Evolutionary conservation across 805 yeast genomes (phyloP).

Genomic region (Torulaspora quercuum): DNA sequence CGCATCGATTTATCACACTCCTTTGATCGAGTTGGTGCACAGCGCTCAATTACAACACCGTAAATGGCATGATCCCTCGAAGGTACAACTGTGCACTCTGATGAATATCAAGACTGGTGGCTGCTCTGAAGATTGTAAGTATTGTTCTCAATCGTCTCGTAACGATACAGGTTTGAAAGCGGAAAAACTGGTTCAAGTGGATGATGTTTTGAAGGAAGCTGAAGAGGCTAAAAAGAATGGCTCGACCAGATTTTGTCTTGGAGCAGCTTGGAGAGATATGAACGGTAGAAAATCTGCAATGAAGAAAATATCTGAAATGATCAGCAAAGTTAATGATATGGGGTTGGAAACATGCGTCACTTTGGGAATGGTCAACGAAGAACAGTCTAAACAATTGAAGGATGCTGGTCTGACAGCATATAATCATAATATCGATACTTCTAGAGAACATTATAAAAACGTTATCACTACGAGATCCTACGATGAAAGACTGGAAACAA

Average conservation of each 20-base stretch:
- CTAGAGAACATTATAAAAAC: conserved; percentile 71
- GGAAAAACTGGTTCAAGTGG: conserved; percentile 56
- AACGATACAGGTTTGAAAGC: conserved; percentile 72
- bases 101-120: conserved; percentile 77
- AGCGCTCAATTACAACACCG: conserved; percentile 65
- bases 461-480: conserved; percentile 66
- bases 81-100: conserved; percentile 73
- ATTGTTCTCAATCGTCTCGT: conserved; percentile 72
- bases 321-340: conserved; percentile 56
- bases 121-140: conserved; percentile 76
- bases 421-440: conserved; percentile 77
- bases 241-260: conserved; percentile 76
- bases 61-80: conserved; percentile 59
- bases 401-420: conserved; percentile 78
- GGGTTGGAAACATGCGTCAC: conserved; percentile 80
- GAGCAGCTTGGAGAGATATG: conserved; percentile 90
- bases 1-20: conserved; percentile 57
- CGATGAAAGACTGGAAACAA: conserved; percentile 68
- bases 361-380: conserved; percentile 66
- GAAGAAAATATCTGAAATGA: conserved; percentile 61
- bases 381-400: conserved; percentile 58
- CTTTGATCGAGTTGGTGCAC: conserved; percentile 58
- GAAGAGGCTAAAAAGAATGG: conserved; percentile 64
- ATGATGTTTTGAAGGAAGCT: conserved; percentile 63
- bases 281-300: conserved; percentile 67